Evolutionary conservation across 2,329 filamentous ascomycete species (phyloP).

Genomic region (Nothophaeocryptopus gaeumannii): DNA sequence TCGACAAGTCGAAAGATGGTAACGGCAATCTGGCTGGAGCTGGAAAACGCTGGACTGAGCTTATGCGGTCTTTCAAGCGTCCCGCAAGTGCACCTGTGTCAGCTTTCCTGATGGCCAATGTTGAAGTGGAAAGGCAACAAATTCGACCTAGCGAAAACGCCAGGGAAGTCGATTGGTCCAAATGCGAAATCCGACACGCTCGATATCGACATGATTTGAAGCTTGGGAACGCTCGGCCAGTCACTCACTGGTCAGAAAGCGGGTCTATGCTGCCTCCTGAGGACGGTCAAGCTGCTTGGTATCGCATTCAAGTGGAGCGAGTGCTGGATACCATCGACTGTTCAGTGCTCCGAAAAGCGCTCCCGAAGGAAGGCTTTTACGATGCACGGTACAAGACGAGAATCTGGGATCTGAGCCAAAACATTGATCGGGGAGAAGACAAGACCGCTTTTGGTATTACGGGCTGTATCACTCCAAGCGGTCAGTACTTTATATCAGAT

Average conservation of each 20-base stretch:
- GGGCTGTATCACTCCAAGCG: slow-evolving; percentile 66
- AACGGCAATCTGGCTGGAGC: not conserved
- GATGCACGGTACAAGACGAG: slow-evolving; percentile 59
- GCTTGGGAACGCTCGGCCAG: slow-evolving; percentile 55
- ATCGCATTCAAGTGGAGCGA: slow-evolving; percentile 53
- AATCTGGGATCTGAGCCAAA: slow-evolving; percentile 67
- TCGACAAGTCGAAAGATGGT: slow-evolving; percentile 32
- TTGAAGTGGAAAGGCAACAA: slow-evolving; percentile 40
- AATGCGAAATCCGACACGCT: slow-evolving; percentile 60
- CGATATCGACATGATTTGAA: slow-evolving; percentile 49
- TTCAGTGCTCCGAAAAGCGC: slow-evolving; percentile 50
- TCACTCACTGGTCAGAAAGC: slow-evolving; percentile 59
- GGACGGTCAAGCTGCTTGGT: slow-evolving; percentile 53
- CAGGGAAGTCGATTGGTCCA: slow-evolving; percentile 50
- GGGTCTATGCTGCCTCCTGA: slow-evolving; percentile 55
- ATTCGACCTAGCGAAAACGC: slow-evolving; percentile 15
- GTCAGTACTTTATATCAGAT: slow-evolving; percentile 59
- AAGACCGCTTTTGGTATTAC: slow-evolving; percentile 54
- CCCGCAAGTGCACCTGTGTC: slow-evolving; percentile 61
- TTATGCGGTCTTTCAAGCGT: slow-evolving; percentile 52
- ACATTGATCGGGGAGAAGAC: slow-evolving; percentile 61
- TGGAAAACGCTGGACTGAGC: slow-evolving; percentile 41
- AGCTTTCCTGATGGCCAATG: slow-evolving; percentile 57
- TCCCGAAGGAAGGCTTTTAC: slow-evolving; percentile 39
- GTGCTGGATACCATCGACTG: slow-evolving; percentile 65